These are phyloP conservation scores for Pseudonitzschia multistriata DNA, from an alignment of 108 stramenopile genomes.

Conservation along the genomic window DNA sequence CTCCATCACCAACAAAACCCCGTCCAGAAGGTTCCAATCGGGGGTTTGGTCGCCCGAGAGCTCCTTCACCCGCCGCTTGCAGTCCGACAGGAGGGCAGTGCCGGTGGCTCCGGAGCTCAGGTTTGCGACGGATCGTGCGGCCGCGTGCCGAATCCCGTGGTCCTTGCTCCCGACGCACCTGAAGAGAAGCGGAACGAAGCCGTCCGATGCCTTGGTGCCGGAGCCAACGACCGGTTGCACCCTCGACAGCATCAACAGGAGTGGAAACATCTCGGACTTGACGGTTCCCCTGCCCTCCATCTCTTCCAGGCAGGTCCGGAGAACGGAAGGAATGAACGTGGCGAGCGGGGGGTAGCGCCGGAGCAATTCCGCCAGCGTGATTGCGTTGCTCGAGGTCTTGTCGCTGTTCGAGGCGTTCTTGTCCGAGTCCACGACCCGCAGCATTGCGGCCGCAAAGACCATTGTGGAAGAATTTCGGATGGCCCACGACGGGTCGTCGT, in stretches of 20 bases:
- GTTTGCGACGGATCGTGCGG: conserved; percentile 50
- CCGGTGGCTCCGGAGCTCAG: conserved; percentile 29
- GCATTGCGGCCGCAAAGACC: conserved; percentile 68
- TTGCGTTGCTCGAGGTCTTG: conserved; percentile 48
- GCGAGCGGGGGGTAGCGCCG: conserved; percentile 44
- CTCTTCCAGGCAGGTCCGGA: conserved; percentile 24
- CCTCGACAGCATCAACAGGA: conserved; percentile 56
- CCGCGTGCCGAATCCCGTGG: conserved; percentile 42
- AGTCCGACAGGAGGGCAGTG: background rate
- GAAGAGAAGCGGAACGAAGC: conserved; percentile 35
- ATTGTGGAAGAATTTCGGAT: conserved; percentile 66
- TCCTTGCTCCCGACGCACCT: conserved; percentile 34
- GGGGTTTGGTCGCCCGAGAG: background rate
- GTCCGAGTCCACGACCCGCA: conserved; percentile 56
- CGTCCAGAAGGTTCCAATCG: conserved; percentile 37
- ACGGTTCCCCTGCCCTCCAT: conserved; percentile 9
- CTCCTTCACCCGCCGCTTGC: background rate
- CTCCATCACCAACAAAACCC: conserved; percentile 25
- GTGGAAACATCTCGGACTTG: conserved; percentile 37
- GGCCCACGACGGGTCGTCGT: conserved; percentile 55
- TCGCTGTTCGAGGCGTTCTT: conserved; percentile 54
- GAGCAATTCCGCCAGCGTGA: conserved; percentile 50
- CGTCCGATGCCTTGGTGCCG: conserved; percentile 6
- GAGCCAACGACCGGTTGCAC: conserved; percentile 43
- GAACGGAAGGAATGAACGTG: conserved; percentile 35